Evolutionary conservation across 148 eudicot genomes (phyloP), one percentile per base, ranked within the genome.

Genomic region (Rhododendron ferrugineum): DNA sequence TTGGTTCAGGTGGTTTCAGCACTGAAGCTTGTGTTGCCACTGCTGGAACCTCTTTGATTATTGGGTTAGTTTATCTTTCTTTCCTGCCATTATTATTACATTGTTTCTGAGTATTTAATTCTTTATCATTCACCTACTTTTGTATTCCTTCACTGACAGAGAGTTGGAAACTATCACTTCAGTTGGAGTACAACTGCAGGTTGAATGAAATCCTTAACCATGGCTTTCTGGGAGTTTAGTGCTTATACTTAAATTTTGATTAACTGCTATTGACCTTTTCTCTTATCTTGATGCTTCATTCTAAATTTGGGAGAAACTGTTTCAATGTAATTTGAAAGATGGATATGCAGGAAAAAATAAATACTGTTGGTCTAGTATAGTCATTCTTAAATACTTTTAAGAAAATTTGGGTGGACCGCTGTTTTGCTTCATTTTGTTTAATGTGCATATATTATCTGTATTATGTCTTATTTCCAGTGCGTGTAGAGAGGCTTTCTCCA

Each of bases 11-110:
- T 73, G 89, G 90, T 89, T 86, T 89, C 79, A 90, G 88, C 86
- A 84, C 91, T 47, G 89, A 93, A 34, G 86, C 96, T 83, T 93
- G 93, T 87, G 86, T 91, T 88, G 99, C 99, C 60, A 92, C 97
- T 86, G 95, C 96, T 64, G 95, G 98, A 70, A 91, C 95, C 64
- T 86, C 94, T 85, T 89, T 97, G 86, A 83, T 95, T 83, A 83
- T 93, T 60, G 98, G 99, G 99, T 97, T 68, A 44, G 92, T 90
- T 85, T 82, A 56, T n/a, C 81, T 49, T 47, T 42, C 6, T 14
- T 75, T 64, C 32, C 50, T 79, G 16, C 23, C 18, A 49, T 14
- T 32, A 62, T 47, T 20, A 47, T n/a, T 26, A 34, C 13, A n/a
- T 20, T 37, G 77, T 82, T 82, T 78, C 11, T 52, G 8, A 36